Base-by-base conservation (phyloP, 2,329 filamentous ascomycete species). In the Xylogone sp. region DNA sequence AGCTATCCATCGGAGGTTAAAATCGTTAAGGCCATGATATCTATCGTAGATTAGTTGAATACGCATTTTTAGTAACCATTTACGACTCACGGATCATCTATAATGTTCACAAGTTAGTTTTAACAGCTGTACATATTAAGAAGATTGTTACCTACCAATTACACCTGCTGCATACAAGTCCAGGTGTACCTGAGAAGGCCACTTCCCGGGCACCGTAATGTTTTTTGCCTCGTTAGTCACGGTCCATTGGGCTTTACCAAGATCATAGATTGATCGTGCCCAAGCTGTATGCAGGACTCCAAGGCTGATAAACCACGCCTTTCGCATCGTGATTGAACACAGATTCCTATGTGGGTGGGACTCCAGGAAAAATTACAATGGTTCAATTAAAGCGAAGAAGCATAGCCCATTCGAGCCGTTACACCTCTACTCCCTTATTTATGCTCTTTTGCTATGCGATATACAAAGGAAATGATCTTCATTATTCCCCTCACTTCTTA, bases 181-280 rank as follows among this genome's bases (percentile, higher is more conserved):
- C 13, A 86, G 63, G 63, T 85, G 81, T 1, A 73, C 79, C 47
- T 84, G 78, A 0, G 79, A 82, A 2, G 82, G 81, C 3, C 83
- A 70, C 20, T 69, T 69, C 2, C 73, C 82, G 1, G 79, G 75
- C 1, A 83, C 75, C 0, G 74, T 77, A 22, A 77, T 73, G 52
- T 81, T 78, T 18, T 20, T 31, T 3, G 44, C 21, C 18, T 24
- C 21, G 20, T 42, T 10, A 22, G 52, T 49, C 16, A 34, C 43
- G 1, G 48, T 56, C 57, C 57, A 59, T 39, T 54, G 8, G 8
- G 42, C 43, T 9, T 45, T 49, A 20, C 52, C 50, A 13, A 59
- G 48, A 46, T 57, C 50, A 18, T 56, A 13, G 20, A 55, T 45
- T 21, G 51, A 51, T 21, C 49, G 49, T 1, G 55, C 49, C 12